These are phyloP conservation scores for Xylaria sp. DNA, from an alignment of 2,329 filamentous ascomycete genomes.

Conservation along the genomic window DNA sequence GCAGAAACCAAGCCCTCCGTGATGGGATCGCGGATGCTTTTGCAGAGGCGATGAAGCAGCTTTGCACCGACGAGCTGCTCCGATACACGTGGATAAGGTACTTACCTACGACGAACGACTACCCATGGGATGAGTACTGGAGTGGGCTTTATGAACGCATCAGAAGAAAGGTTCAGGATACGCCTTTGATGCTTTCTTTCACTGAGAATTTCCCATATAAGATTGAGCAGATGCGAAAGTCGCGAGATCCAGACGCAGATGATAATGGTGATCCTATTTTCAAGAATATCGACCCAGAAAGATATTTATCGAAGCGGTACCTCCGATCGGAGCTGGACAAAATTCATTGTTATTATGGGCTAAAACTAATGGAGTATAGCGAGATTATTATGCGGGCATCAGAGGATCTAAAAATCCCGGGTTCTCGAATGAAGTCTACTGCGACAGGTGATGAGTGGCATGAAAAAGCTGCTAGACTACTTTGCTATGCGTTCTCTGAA, in stretches of 20 bases:
- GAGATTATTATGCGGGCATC: slow-evolving; percentile 12
- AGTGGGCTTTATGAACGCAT: slow-evolving; percentile 2
- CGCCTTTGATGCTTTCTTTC: slow-evolving; percentile 46
- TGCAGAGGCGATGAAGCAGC: slow-evolving; percentile 52
- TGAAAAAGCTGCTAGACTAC: slow-evolving; percentile 38
- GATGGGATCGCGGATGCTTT: slow-evolving; percentile 55
- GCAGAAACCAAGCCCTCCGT: slow-evolving; percentile 53
- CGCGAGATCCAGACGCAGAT: not conserved
- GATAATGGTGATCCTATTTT: slow-evolving; percentile 17
- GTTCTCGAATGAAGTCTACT: slow-evolving; percentile 37
- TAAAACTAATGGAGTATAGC: slow-evolving; percentile 4
- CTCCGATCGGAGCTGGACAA: slow-evolving; percentile 30
- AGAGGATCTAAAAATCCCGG: slow-evolving; percentile 22
- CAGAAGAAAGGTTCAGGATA: not conserved
- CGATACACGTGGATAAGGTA: slow-evolving; percentile 59
- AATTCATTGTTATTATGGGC: slow-evolving; percentile 14
- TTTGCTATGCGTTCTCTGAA: slow-evolving; percentile 20
- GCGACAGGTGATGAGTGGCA: slow-evolving; percentile 40
- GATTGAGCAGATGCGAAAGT: slow-evolving; percentile 13
- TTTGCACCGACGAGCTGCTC: slow-evolving; percentile 52
- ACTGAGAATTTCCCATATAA: slow-evolving; percentile 5
- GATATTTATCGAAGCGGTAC: slow-evolving; percentile 31
- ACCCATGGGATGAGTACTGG: slow-evolving; percentile 37
- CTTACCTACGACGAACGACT: slow-evolving; percentile 50
- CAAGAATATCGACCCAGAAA: not conserved